phyloP scores from a whole-genome alignment of 257 asterid genomes.

The Ophiorrhiza pumila region DNA sequence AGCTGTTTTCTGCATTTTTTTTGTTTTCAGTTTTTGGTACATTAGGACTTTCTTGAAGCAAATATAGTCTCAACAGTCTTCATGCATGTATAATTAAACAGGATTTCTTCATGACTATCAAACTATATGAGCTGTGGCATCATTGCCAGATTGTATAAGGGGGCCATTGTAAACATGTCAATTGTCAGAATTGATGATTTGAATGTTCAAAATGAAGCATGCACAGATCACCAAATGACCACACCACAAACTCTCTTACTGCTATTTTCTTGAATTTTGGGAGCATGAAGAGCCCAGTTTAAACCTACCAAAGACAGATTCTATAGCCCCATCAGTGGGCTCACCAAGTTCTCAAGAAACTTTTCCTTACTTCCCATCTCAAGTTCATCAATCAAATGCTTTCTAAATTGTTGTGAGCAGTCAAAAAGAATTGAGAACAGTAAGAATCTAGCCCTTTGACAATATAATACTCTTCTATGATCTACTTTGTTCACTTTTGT shows the following conservation, averaged over 20 bases:
- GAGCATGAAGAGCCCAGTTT: background rate
- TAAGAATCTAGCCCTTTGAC: too few relatives aligned
- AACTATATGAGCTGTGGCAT: conserved; percentile 4
- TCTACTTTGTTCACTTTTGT: too few relatives aligned
- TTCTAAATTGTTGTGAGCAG: too few relatives aligned
- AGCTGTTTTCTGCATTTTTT: too few relatives aligned
- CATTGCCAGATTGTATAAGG: background rate
- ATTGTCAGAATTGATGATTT: background rate
- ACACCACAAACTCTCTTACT: background rate
- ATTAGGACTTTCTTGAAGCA: background rate
- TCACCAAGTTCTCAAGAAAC: background rate
- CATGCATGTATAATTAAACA: background rate
- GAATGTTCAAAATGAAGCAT: background rate
- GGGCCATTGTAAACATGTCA: background rate
- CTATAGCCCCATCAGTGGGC: conserved; percentile 14
- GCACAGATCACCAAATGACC: background rate
- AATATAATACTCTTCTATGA: too few relatives aligned
- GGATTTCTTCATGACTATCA: background rate
- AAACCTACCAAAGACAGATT: background rate
- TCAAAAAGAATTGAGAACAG: too few relatives aligned
- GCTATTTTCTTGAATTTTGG: background rate
- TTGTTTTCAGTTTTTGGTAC: too few relatives aligned
- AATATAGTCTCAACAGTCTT: background rate
- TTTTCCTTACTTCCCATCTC: background rate
- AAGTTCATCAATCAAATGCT: too few relatives aligned